Evolutionary conservation across 2,329 filamentous ascomycete genomes (phyloP).

Genomic region (Juglanconis juglandina): DNA sequence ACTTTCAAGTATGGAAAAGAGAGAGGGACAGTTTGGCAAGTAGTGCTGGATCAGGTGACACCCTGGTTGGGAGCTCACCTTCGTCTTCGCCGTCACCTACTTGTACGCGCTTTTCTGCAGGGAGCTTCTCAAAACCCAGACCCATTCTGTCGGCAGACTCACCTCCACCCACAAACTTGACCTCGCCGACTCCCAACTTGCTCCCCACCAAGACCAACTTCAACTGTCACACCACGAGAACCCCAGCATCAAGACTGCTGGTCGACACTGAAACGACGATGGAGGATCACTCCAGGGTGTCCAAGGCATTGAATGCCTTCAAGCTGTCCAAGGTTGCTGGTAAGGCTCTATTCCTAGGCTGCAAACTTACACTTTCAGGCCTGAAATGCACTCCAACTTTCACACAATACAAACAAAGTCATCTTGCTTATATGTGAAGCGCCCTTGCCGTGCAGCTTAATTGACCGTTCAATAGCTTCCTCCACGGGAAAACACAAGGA

Average conservation of each 20-base stretch:
- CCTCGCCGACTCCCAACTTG: background rate
- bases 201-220: background rate
- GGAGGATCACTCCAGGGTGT: background rate
- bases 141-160: background rate
- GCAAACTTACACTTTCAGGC: background rate
- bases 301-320: background rate
- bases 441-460: background rate
- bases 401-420: background rate
- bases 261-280: background rate
- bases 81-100: background rate
- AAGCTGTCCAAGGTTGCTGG: background rate
- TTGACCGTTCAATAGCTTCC: background rate
- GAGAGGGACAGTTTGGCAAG: background rate
- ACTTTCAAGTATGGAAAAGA: background rate
- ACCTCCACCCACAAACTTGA: background rate
- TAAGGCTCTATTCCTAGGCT: background rate
- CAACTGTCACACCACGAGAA: background rate
- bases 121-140: background rate
- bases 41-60: background rate
- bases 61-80: background rate
- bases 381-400: background rate
- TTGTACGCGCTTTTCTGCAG: background rate
- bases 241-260: background rate
- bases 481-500: background rate
- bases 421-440: background rate